Conservation (phyloP, 2,329 filamentous ascomycete species). For the Hymenoscyphus infarciens region DNA sequence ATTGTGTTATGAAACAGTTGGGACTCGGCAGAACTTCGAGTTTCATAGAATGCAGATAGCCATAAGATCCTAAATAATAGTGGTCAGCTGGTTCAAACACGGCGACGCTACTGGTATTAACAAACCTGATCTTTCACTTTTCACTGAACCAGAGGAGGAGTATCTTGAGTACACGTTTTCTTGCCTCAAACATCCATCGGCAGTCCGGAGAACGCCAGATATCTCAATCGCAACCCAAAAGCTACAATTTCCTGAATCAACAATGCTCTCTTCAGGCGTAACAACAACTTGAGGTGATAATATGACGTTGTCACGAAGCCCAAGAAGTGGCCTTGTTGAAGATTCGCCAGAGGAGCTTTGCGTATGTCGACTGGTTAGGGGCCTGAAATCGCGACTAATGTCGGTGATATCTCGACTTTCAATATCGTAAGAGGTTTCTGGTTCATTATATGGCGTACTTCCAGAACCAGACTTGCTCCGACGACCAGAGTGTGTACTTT, state of each 20-base stretch:
- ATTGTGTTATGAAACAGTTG: conserved; percentile 28
- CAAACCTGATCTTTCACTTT: conserved; percentile 8
- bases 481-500: conserved; percentile 4
- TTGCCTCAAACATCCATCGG: conserved; percentile 19
- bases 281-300: conserved; percentile 33
- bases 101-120: background rate
- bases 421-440: conserved; percentile 13
- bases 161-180: conserved; percentile 2
- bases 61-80: conserved; percentile 17
- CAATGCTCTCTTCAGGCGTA: conserved; percentile 32
- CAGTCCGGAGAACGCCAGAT: conserved; percentile 28
- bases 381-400: conserved; percentile 19
- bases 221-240: conserved; percentile 39
- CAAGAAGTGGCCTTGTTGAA: conserved; percentile 10
- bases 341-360: conserved; percentile 10
- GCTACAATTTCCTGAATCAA: conserved; percentile 32
- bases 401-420: conserved; percentile 25
- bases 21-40: conserved; percentile 29
- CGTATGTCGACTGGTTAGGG: conserved; percentile 14
- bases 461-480: conserved; percentile 8
- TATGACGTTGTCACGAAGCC: conserved; percentile 16
- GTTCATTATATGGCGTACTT: conserved; percentile 11
- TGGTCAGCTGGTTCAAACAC: background rate
- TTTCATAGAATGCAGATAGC: conserved; percentile 30
- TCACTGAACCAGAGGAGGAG: background rate